phyloP scores from a whole-genome alignment of 2,329 filamentous ascomycete species.

The Aureobasidium pullulans region DNA sequence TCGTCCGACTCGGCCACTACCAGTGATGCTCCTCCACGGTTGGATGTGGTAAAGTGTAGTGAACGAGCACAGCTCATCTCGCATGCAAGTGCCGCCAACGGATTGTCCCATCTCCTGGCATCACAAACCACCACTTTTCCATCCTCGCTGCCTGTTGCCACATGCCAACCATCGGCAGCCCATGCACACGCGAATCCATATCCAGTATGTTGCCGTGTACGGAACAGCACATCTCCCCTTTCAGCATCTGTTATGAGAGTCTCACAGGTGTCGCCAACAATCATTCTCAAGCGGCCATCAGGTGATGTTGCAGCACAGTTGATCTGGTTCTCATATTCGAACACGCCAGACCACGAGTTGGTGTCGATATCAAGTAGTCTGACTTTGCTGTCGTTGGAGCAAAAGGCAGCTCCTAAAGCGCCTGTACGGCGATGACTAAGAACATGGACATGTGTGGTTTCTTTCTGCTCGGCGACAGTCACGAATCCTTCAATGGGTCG shows the following conservation, averaged over 20 bases:
- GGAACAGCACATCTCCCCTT: conserved; percentile 50
- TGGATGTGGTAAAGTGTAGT: conserved; percentile 64
- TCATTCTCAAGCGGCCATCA: conserved; percentile 61
- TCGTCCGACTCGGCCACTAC: conserved; percentile 72
- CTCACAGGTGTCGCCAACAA: conserved; percentile 63
- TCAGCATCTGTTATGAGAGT: conserved; percentile 64
- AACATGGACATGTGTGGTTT: conserved; percentile 53
- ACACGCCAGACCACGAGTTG: conserved; percentile 50
- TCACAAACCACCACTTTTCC: conserved; percentile 69
- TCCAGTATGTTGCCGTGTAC: conserved; percentile 57
- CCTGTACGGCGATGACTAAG: conserved; percentile 40
- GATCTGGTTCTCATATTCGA: conserved; percentile 53
- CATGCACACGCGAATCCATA: conserved; percentile 72
- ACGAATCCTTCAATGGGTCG: conserved; percentile 39
- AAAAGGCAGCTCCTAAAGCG: conserved; percentile 45
- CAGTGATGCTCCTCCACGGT: conserved; percentile 55
- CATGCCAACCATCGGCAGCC: conserved; percentile 67
- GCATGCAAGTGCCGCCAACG: conserved; percentile 45
- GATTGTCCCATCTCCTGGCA: conserved; percentile 58
- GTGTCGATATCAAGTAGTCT: conserved; percentile 49
- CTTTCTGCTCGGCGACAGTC: conserved; percentile 43
- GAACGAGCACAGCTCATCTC: conserved; percentile 63
- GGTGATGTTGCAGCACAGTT: conserved; percentile 70
- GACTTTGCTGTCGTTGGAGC: conserved; percentile 50
- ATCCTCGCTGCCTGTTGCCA: conserved; percentile 73